Base-by-base conservation (phyloP, 768 basidiomycete genomes). In the Tubosaeta brunneosetosa region DNA sequence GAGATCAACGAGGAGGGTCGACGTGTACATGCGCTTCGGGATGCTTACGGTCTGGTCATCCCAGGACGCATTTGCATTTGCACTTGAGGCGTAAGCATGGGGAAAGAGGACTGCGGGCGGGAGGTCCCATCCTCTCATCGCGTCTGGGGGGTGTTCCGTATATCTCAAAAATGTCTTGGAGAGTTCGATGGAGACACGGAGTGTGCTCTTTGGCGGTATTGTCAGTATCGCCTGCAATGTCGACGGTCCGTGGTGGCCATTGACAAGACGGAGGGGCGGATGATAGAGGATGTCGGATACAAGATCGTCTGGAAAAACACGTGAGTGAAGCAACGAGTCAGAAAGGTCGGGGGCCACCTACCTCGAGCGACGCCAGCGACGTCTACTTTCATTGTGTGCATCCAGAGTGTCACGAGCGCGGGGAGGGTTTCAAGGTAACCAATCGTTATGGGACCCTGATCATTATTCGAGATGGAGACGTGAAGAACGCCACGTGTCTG, bases 131-230 rank as follows among this genome's bases (percentile, higher is more conserved):
- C 97, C 97, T 37, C 97, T 79, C 65, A 94, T 88, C 2, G 95
- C 91, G 64, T 98, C 95, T 0, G 94, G 93, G 10, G 88, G 93
- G 66, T 98, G 94, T 63, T 98, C 94, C 11, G 92, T 94, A 66
- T 97, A 98, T 47, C 86, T 83, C 50, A 99, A 72, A 64, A 94
- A 97, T 1, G 87, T 80, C 66, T 93, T 93, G 33, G 80, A 77
- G 62, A 93, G 83, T 32, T 86, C 86, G 65, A 94, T 76, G 16
- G 75, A 79, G 49, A 97, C 71, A 8, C 76, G 74, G 6, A 92
- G 64, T 0, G 81, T 85, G 52, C 79, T 77, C 34, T 74, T 71
- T 8, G 90, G 74, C 0, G 94, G 92, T n/a, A 98, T 66, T 3
- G 69, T 75, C 13, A 98, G 69, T 17, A 77, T 64, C 6, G 83